Evolutionary conservation across 306 rosid species (phyloP), one percentile per base, ranked within the genome.

Genomic region (Ochetophila trinervis): DNA sequence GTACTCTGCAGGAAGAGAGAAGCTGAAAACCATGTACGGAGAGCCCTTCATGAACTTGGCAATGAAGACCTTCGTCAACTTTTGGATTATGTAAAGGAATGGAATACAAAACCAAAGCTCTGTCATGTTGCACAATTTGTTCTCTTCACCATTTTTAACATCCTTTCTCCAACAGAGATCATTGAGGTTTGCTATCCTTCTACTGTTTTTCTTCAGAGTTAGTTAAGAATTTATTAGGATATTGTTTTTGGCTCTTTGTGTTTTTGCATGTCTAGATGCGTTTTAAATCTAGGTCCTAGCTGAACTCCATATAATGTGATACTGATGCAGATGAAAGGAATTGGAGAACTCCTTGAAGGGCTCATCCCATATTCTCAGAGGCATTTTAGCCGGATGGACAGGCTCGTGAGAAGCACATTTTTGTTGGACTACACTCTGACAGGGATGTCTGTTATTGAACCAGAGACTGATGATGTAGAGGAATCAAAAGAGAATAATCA

Each of bases 381-480:
- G 81, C 98, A 93, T 76, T 83, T 75, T 62, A 76, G 85, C 83
- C 78, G 98, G 78, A 68, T 86, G 69, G 98, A 93, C 81, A 84
- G 97, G 84, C 90, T 79, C 45, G 94, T 87, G n/a, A 87, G 97
- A 75, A 78, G 86, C 84, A 79, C 90, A 18, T 90, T 77, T 74
- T 73, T 93, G 78, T 73, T 87, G 67, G 91, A 87, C 63, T 90
- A 82, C 82, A 73, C 83, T 65, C 85, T 90, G 36, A 67, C 91
- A 61, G 85, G 84, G 68, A 93, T 93, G 98, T 86, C 97, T 23
- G 98, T 93, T 62, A 63, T 93, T 53, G 91, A 93, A 68, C 98
- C 97, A 2, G 90, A 84, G 59, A 76, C 63, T 18, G 85, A 78
- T 17, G 86, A 78, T 45, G 73, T 52, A 6, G 57, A 51, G 60